Conservation (phyloP, 2,329 filamentous ascomycete genomes). For the Colletotrichum cuscutae region DNA sequence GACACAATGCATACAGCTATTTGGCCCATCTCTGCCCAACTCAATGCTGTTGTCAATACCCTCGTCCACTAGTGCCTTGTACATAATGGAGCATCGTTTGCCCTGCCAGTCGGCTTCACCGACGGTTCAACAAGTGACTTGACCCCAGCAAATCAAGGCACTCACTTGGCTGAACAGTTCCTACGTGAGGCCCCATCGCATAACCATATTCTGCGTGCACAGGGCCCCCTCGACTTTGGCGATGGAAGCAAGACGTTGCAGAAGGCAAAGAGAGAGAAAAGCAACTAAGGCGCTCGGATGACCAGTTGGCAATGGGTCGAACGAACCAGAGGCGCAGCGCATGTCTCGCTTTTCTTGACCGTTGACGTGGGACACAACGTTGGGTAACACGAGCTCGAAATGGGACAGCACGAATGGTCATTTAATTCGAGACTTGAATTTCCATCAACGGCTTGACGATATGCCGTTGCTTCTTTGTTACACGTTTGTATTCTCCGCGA, state of each 20-base stretch:
- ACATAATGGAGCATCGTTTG: constrained; percentile 13
- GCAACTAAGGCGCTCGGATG: constrained; percentile 12
- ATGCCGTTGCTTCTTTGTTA: not conserved
- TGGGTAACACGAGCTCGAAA: not conserved
- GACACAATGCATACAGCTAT: not conserved
- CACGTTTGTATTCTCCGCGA: not conserved
- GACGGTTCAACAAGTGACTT: constrained; percentile 13
- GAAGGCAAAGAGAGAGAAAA: not conserved
- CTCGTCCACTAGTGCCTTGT: not conserved
- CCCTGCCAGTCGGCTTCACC: constrained; percentile 23
- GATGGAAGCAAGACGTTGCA: constrained; percentile 2
- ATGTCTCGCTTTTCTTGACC: constrained; percentile 8
- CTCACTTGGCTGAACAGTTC: constrained; percentile 8
- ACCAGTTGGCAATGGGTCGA: constrained; percentile 21
- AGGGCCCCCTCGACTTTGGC: not conserved
- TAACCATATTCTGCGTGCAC: not conserved
- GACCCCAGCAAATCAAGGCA: constrained; percentile 9
- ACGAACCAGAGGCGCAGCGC: constrained; percentile 10
- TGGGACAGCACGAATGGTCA: not conserved
- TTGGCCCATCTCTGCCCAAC: constrained; percentile 15
- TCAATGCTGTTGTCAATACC: constrained; percentile 9
- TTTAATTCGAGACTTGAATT: not conserved
- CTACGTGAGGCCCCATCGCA: constrained; percentile 11
- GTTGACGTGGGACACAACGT: not conserved
- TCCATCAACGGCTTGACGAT: not conserved